phyloP scores from a whole-genome alignment of 345 rosid genomes.

The Camelina sativa region DNA sequence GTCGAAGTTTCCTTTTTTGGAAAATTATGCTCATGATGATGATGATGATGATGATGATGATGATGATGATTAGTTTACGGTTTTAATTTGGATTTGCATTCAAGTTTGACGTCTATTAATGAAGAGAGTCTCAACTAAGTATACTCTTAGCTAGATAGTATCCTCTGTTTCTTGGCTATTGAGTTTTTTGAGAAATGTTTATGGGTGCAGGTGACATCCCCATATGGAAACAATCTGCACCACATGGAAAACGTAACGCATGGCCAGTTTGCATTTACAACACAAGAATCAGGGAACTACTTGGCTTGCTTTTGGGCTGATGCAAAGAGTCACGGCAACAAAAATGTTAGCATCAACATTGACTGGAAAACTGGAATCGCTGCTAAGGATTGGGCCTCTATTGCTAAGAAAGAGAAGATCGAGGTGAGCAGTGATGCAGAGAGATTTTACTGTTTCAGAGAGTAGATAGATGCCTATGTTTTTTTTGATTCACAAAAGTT shows the following conservation, averaged over 20 bases:
- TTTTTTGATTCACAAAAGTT: not conserved
- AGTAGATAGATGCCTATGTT: not conserved
- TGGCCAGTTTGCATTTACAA: conserved; percentile 90
- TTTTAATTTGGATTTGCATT: not conserved
- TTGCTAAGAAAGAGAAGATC: conserved; percentile 88
- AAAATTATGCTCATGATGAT: not conserved
- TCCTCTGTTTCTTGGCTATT: not conserved
- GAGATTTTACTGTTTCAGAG: not conserved
- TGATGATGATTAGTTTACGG: too few species aligned
- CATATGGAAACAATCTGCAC: conserved; percentile 75
- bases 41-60: too few species aligned
- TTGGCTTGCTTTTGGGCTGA: conserved; percentile 84
- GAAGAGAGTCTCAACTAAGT: not conserved
- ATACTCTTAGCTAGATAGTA: not conserved
- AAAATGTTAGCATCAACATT: conserved; percentile 49
- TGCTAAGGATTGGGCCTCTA: conserved; percentile 96
- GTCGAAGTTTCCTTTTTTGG: conserved; percentile 18
- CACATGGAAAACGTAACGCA: conserved; percentile 63
- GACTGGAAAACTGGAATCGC: conserved; percentile 93
- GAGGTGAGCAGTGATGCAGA: conserved; percentile 51
- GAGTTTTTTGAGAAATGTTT: conserved; percentile 4
- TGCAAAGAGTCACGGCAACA: conserved; percentile 37
- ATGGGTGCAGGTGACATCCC: conserved; percentile 70
- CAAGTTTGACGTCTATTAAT: not conserved
- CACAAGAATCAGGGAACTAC: conserved; percentile 79